Base-by-base conservation (phyloP, 2,329 filamentous ascomycete genomes). In the Amauroascus verrucosus region DNA sequence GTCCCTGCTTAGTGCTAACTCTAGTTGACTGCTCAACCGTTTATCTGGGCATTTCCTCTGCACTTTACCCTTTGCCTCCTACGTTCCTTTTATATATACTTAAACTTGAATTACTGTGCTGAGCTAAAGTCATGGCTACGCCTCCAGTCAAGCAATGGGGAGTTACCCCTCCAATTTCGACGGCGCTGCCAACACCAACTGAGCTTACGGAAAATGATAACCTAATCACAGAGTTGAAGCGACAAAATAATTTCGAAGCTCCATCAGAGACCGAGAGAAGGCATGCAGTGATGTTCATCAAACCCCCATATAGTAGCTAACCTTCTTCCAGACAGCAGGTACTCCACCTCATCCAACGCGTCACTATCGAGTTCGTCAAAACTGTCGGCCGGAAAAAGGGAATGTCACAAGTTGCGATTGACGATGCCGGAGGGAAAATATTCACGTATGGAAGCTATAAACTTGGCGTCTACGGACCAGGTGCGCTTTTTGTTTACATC, bases 401-500 rank as follows among this genome's bases (percentile, higher is more conserved):
- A 48, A 77, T 91, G 48, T 85, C 89, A 44, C 80, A 87, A 41
- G 82, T 83, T 30, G 80, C 93, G 44, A 80, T 93, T 44, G 87
- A 90, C 61, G 84, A 85, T 64, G 87, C 90, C 5, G 87, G 90
- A 51, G 93, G 90, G 59, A 93, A 91, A 72, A 83, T 98, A 60
- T 95, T 95, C 68, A 94, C 91, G 1, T 98, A 93, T 69, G 93
- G 93, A 59, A 97, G 93, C 70, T 98, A 91, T 70, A 85, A 90
- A 37, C 77, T 98, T 11, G 93, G 93, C 56, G 93, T 97, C 22
- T 95, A 87, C 69, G 90, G 90, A 5, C 93, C 93, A 43, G 77
- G 78, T 81, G 57, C 62, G 69, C 65, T 33, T 20, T 18, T 35
- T 45, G 6, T 50, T 35, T 30, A 24, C 14, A 44, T 24, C 24